Evolutionary conservation across 1,139 yeast species (phyloP).

Genomic region (Lodderomyces beijingensis): DNA sequence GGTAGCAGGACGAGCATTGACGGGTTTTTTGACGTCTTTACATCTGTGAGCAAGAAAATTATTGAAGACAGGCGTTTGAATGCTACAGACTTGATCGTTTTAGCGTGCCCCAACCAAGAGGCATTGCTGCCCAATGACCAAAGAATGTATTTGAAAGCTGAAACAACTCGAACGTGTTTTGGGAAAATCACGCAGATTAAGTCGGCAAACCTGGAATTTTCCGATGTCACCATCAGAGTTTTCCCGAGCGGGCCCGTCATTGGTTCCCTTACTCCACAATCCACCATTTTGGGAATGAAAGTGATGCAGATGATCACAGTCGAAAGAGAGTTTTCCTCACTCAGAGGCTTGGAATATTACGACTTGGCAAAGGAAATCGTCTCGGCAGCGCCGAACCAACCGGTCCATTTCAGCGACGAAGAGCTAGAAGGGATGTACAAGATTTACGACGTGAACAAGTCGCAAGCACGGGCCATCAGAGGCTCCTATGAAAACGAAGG

Average conservation of each 20-base stretch:
- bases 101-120: constrained; percentile 45
- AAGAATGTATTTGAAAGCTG: constrained; percentile 24
- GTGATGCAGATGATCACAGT: constrained; percentile 86
- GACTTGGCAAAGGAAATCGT: constrained; percentile 65
- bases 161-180: constrained; percentile 48
- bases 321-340: constrained; percentile 87
- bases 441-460: constrained; percentile 64
- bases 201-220: constrained; percentile 55
- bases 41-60: constrained; percentile 57
- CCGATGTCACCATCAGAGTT: constrained; percentile 74
- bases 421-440: constrained; percentile 38
- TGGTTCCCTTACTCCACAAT: constrained; percentile 58
- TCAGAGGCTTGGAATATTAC: constrained; percentile 77
- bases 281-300: constrained; percentile 60
- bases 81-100: constrained; percentile 75
- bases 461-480: constrained; percentile 86
- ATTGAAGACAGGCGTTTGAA: constrained; percentile 52
- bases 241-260: constrained; percentile 47
- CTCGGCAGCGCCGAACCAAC: constrained; percentile 55
- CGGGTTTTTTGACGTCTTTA: constrained; percentile 82
- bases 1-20: constrained; percentile 84
- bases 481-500: constrained; percentile 69
- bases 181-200: constrained; percentile 78
- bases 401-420: constrained; percentile 26
- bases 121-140: constrained; percentile 12